Percentiles rank a stretch among this genome's conserved stretches.
phyloP scores from a whole-genome alignment of 208 protist species.

The Strigomonas culicis region DNA sequence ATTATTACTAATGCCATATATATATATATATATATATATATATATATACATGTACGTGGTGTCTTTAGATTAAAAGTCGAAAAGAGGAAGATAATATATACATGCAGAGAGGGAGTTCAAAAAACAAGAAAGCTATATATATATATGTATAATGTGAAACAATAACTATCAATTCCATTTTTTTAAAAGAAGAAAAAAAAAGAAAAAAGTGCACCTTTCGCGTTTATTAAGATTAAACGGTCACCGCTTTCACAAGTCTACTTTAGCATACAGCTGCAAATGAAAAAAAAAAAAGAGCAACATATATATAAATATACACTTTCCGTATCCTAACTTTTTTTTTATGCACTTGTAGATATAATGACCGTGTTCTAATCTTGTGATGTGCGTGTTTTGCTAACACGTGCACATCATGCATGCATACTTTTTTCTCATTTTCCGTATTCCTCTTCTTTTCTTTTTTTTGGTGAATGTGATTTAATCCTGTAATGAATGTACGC shows the following conservation, averaged over 20 bases:
- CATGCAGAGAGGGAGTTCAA: conserved; percentile 11
- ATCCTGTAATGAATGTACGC: no score
- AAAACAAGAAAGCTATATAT: conserved; percentile 18
- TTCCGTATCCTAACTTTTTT: no score
- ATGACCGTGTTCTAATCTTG: no score
- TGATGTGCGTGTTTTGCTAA: background rate
- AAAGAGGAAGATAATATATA: background rate
- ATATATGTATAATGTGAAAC: conserved; percentile 9
- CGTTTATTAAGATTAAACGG: background rate
- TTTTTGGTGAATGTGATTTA: conserved; percentile 17
- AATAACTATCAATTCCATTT: conserved; percentile 1
- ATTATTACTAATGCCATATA: background rate
- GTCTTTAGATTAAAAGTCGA: background rate
- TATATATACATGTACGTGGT: background rate
- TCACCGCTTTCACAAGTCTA: background rate
- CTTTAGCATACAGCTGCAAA: no score
- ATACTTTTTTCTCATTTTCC: background rate
- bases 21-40: background rate
- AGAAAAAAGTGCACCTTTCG: background rate
- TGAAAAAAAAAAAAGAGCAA: no score
- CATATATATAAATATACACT: no score
- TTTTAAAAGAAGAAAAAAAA: conserved; percentile 1
- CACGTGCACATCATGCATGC: background rate
- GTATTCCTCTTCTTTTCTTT: background rate
- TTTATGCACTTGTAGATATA: no score